Base-by-base conservation (phyloP, 2,329 filamentous ascomycete genomes). In the Neonectria coccinea region DNA sequence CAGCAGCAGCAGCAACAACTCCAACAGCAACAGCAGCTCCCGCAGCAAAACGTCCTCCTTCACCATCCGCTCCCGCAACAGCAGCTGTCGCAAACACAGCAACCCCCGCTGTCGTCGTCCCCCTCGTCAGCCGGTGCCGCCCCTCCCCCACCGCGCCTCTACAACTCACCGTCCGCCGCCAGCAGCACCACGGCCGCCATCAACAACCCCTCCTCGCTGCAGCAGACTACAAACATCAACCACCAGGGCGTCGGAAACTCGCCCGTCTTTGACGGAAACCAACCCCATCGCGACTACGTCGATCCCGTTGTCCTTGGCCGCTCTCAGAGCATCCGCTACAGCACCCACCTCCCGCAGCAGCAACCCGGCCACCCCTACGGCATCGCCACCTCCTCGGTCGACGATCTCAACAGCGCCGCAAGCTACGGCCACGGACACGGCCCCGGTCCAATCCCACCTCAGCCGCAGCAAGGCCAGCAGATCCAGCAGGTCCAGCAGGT, bases 311-410 rank as follows among this genome's bases (percentile, higher is more conserved):
- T 70, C 33, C 60, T 85, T 36, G 81, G 81, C 60, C 83, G 84
- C 59, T 84, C 84, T 14, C 84, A 87, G 76, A 86, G 83, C 67
- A 83, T 85, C 66, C 83, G 83, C 70, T 85, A 82, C 69, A 75
- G 77, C 77, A 68, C 76, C 62, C 68, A 76, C 71, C 65, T 73
- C 66, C 67, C 67, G 60, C 62, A 73, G 59, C 68, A 76, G 70
- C 66, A 73, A 67, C 68, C 66, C 62, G 59, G 74, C 53, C 44
- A 67, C 33, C 70, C 76, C 39, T 81, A 80, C 70, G 68, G 73
- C 63, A 69, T 78, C 56, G 75, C 76, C 22, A 80, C 80, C 20
- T 76, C 67, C 65, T 84, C 82, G 18, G 77, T 79, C 59, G 82
- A 84, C 71, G 79, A 83, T 68, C 76, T 84, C 60, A 67, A 57